Evolutionary conservation across 2,329 filamentous ascomycete species (phyloP), one percentile per base, ranked within the genome.

Genomic region (Chalaropsis thielavioides): DNA sequence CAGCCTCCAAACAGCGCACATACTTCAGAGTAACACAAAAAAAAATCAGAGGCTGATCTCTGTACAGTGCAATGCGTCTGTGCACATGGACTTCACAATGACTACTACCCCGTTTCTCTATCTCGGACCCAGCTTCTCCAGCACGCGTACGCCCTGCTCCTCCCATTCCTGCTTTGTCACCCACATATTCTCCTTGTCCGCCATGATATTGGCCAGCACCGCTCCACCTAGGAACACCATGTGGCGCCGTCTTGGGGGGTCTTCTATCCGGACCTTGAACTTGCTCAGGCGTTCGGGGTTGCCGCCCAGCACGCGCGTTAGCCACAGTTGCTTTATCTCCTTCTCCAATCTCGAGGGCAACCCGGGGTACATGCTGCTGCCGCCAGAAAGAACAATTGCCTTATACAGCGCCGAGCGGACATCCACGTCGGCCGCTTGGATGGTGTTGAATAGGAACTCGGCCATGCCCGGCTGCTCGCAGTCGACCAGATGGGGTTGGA

Each of bases 211-310:
- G 71, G 94, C 94, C 72, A 99, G 80, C 68, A 99, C 94, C 31
- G 94, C 94, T 71, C 94, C 94, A 66, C 94, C 94, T 65, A 99
- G 78, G 82, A 99, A 97, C n/a, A 99, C 94, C 92, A 99, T 97
- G 80, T 99, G 94, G 76, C 92, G 83, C 78, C 94, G 84, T 77
- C 94, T 84, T 41, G 94, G 94, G 62, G 94, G 94, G 75, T 99
- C 94, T 76, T 99, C 94, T 80, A 99, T 97, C 75, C 94, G 85
- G 70, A 99, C 92, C 84, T 97, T 99, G 83, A 99, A 99, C 85
- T 97, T 99, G 85, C 84, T 90, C 72, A 99, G 76, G 70, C 94
- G 84, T 77, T 97, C 92, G 0, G 94, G 92, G 76, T 99, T 91
- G 67, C 92, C 92, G 67, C 87, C 83, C 70, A 99, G 79, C 54